These are phyloP conservation scores for Xylaria multiplex DNA, from an alignment of 2,329 filamentous ascomycete species.

Conservation along the genomic window DNA sequence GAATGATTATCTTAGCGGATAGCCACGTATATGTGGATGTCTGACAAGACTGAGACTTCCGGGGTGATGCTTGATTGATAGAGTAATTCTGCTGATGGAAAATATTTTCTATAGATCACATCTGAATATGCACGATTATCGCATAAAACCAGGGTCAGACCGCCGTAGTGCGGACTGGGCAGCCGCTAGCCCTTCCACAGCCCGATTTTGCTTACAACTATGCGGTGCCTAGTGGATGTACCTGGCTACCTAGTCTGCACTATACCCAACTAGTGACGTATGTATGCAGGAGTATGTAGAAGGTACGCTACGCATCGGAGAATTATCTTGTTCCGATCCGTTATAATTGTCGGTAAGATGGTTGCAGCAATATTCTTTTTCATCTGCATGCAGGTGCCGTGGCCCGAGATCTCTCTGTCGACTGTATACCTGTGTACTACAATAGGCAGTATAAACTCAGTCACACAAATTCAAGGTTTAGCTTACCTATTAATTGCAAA, in stretches of 20 bases:
- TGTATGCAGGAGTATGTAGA: neutral
- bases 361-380: neutral
- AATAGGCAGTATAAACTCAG: no score
- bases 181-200: neutral
- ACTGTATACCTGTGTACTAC: neutral
- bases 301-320: neutral
- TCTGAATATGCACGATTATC: constrained; percentile 15
- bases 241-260: neutral
- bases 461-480: neutral
- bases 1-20: constrained; percentile 23
- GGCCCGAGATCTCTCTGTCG: neutral
- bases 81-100: constrained; percentile 23
- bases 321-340: constrained; percentile 15
- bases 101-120: constrained; percentile 30
- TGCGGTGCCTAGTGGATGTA: no score
- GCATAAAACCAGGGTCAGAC: constrained; percentile 20
- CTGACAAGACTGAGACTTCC: constrained; percentile 13
- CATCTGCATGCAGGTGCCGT: neutral
- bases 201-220: constrained; percentile 1
- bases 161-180: neutral
- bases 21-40: constrained; percentile 11
- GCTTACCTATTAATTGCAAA: constrained; percentile 1
- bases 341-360: neutral
- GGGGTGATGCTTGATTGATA: constrained; percentile 29
- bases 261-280: neutral